Conservation (phyloP, 345 rosid species). For the Eucalyptus albens region DNA sequence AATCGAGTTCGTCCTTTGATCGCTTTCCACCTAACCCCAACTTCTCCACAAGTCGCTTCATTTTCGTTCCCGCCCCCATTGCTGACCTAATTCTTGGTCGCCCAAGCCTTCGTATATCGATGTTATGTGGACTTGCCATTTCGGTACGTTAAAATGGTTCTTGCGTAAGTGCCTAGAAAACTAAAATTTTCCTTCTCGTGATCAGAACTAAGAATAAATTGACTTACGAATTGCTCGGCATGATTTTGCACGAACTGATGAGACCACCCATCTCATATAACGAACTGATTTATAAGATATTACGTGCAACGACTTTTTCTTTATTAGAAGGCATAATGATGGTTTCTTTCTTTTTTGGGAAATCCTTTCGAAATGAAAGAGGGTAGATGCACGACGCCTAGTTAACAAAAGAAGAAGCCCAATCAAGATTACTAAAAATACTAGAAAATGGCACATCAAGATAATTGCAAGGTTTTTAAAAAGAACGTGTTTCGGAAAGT, state of each 20-base stretch:
- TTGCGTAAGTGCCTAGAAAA: not conserved
- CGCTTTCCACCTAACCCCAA: not conserved
- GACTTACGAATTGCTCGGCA: not conserved
- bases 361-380: not conserved
- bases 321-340: not conserved
- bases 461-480: not conserved
- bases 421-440: not conserved
- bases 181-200: not conserved
- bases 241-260: not conserved
- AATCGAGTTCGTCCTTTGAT: not conserved
- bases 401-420: not conserved
- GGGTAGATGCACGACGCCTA: accelerated
- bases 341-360: not conserved
- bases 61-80: not conserved
- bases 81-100: not conserved
- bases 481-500: not conserved
- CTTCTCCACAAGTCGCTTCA: not conserved
- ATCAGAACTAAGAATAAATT: not conserved
- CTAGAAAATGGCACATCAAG: not conserved
- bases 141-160: not conserved
- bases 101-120: not conserved
- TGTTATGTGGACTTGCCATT: not conserved
- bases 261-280: not conserved
- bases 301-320: too few relatives aligned
- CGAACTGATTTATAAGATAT: not conserved